Conservation (phyloP, 2,329 filamentous ascomycete genomes). For the Amauroascus niger region DNA sequence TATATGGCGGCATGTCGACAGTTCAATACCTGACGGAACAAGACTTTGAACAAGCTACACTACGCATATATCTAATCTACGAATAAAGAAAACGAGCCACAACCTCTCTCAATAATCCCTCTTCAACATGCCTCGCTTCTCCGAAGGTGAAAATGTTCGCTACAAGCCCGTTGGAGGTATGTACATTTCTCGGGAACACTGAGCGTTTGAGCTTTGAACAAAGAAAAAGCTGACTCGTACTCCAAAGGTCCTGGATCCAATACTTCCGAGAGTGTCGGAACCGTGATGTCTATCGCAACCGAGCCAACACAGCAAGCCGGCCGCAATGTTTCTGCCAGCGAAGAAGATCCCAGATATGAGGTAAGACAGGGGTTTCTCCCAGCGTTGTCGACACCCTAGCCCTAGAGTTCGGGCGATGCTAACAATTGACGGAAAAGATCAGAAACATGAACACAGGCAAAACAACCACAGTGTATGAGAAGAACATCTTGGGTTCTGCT, state of each 20-base stretch:
- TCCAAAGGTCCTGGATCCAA: constrained; percentile 26
- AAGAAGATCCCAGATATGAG: constrained; percentile 30
- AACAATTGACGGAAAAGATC: neutral
- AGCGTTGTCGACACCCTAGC: too few species aligned
- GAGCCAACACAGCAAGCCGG: constrained; percentile 26
- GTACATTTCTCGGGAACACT: neutral
- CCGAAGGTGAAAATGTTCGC: constrained; percentile 23
- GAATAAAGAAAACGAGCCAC: neutral
- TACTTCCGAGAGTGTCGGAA: constrained; percentile 28
- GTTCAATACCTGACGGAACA: neutral
- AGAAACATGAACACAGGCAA: constrained; percentile 15
- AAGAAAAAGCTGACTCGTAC: neutral
- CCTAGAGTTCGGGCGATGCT: neutral
- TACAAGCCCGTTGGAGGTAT: constrained; percentile 33
- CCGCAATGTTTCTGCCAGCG: constrained; percentile 27
- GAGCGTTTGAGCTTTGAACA: neutral
- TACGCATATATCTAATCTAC: neutral
- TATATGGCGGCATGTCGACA: neutral
- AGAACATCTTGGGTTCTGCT: constrained; percentile 12
- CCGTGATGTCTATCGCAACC: constrained; percentile 26
- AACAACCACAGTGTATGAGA: constrained; percentile 12
- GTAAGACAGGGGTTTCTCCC: too few species aligned
- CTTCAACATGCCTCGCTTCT: constrained; percentile 12
- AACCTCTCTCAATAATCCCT: neutral
- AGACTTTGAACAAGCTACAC: neutral